A percentile compares a stretch with the other conserved stretches of the same genome.
These are phyloP conservation scores for Aurifilum marmelostoma DNA, from an alignment of 2,329 filamentous ascomycete species.

Conservation along the genomic window DNA sequence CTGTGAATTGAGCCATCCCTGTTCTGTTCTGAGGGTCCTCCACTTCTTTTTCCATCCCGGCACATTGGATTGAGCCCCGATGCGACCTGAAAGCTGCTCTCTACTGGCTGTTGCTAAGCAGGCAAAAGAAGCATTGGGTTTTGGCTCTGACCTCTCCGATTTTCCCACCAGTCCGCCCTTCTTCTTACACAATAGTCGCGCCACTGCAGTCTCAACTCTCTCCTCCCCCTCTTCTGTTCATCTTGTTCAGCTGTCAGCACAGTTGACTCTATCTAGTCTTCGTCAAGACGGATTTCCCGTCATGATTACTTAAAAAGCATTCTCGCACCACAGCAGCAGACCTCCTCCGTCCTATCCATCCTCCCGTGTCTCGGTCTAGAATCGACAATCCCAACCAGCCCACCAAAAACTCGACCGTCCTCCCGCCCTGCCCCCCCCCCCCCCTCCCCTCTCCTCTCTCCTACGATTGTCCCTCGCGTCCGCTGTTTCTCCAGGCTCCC, in stretches of 20 bases:
- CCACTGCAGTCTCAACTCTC: slow-evolving; percentile 2
- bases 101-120: slow-evolving; percentile 14
- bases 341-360: slow-evolving; percentile 24
- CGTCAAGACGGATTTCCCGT: slow-evolving; percentile 10
- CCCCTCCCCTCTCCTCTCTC: slow-evolving; percentile 10
- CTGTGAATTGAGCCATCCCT: slow-evolving; percentile 9
- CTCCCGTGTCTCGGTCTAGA: slow-evolving; percentile 21
- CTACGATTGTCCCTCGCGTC: slow-evolving; percentile 4
- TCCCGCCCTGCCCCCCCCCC: too few species aligned
- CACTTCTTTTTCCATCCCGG: slow-evolving; percentile 18
- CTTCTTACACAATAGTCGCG: slow-evolving; percentile 15
- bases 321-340: slow-evolving; percentile 23
- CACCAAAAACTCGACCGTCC: slow-evolving; percentile 14
- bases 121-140: slow-evolving; percentile 16
- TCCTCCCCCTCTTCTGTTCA: slow-evolving; percentile 22
- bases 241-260: slow-evolving; percentile 8
- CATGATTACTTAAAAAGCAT: slow-evolving; percentile 16
- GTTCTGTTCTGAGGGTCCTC: slow-evolving; percentile 10
- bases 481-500: neutral
- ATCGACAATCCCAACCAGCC: slow-evolving; percentile 17
- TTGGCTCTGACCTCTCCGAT: slow-evolving; percentile 19
- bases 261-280: slow-evolving; percentile 15
- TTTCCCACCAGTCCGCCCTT: slow-evolving; percentile 27
- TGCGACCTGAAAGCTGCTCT: slow-evolving; percentile 17
- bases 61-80: slow-evolving; percentile 24